Base-by-base conservation (phyloP, 257 asterid genomes). In the Leptodermis oblonga region DNA sequence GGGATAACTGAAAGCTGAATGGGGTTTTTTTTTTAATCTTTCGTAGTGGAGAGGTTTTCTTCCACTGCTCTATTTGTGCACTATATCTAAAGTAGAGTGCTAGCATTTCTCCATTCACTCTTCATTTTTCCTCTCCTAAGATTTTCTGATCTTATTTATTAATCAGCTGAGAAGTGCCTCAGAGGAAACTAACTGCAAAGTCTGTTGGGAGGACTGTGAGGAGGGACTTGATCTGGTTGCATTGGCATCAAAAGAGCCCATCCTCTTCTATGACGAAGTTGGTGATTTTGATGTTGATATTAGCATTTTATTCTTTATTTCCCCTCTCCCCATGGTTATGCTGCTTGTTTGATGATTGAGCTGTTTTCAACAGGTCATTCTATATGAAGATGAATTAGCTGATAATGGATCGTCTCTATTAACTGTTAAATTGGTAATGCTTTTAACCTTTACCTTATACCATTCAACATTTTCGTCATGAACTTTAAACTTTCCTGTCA, bases 351-450 rank as follows among this genome's bases (percentile, higher is more conserved):
- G 13, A 1, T 62, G 52, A 43, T 18, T 68, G 60, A 60, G 22
- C 75, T 70, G 33, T 59, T 78, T 72, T 34, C 67, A 69, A 73
- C 92, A 94, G 99, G 90, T 94, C 12, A 68, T 94, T 71, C 75
- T 94, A 80, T 94, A 91, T 74, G 99, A 91, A 87, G 99, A 94
- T 79, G 99, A 94, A 83, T 82, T 94, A 79, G 98, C 95, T 84
- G 99, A 94, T 79, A 94, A 79, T 72, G 99, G 99, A 68, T 82
- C 89, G 80, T 92, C 99, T 68, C 96, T 94, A 76, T 80, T 94
- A 86, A 89, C 98, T 0, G 97, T 88, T 55, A 89, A 94, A 94
- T 90, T 94, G 96, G 99, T 94, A 91, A 80, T 75, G 13, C 69
- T 70, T 63, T n/a, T 54, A 58, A 65, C 75, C 51, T 81, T 80